phyloP scores from a whole-genome alignment of 164 flowering plant species.

The Hamamelis virginiana region DNA sequence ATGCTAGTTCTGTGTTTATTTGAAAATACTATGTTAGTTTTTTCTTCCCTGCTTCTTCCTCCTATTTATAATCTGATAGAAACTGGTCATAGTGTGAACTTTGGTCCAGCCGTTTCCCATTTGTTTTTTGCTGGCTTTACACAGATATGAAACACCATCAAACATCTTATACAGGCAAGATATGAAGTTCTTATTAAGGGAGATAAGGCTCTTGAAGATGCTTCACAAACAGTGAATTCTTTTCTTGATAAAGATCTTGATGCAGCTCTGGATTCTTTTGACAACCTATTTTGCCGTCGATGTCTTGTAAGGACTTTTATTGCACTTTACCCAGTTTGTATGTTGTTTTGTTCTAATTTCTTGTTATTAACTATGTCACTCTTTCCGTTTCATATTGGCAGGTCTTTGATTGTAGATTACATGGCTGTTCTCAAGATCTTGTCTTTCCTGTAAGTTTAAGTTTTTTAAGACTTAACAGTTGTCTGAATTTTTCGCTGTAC shows the following conservation, averaged over 20 bases:
- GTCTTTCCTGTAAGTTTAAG: conserved; percentile 75
- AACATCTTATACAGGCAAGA: conserved; percentile 99
- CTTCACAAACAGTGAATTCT: conserved; percentile 34
- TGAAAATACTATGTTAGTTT: background rate
- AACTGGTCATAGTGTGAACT: conserved; percentile 61
- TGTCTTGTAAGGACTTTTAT: conserved; percentile 60
- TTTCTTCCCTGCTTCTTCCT: conserved; percentile 11
- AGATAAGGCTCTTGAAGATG: conserved; percentile 39
- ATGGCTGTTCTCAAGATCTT: conserved; percentile 99
- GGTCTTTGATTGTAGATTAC: conserved; percentile 98
- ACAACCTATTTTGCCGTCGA: conserved; percentile 87
- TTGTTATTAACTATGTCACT: background rate
- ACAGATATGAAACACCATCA: conserved; percentile 86
- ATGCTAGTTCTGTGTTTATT: background rate
- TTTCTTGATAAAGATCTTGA: conserved; percentile 85
- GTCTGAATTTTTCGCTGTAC: background rate
- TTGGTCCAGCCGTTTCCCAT: conserved; percentile 82
- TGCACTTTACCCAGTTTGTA: conserved; percentile 2
- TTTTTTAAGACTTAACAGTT: background rate
- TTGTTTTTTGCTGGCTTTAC: conserved; percentile 80
- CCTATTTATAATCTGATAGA: conserved; percentile 20
- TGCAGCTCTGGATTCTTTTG: conserved; percentile 88
- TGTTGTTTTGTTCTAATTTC: conserved; percentile 5
- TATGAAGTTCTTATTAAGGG: conserved; percentile 58
- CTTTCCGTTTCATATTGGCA: conserved; percentile 26